A percentile compares a stretch with the other conserved stretches of the same genome.
Evolutionary conservation across 192 early-diverging fungal species (phyloP).

Genomic region (Backusella liffmaniae): DNA sequence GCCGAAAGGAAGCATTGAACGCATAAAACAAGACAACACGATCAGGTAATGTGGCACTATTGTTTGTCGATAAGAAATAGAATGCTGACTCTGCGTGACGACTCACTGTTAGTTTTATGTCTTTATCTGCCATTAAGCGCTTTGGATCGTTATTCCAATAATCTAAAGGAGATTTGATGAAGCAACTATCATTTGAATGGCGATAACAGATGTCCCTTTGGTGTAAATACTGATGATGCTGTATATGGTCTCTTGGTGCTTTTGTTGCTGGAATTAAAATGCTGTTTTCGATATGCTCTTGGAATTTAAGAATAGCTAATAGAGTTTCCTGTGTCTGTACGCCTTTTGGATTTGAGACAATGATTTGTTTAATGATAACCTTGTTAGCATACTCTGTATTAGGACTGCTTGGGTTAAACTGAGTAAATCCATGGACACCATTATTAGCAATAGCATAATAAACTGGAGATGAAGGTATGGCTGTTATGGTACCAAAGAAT

Average conservation of each 20-base stretch:
- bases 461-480: conserved; percentile 44
- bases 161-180: conserved; percentile 22
- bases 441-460: conserved; percentile 15
- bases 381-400: conserved; percentile 22
- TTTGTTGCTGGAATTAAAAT: conserved; percentile 29
- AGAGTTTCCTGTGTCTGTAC: conserved; percentile 40
- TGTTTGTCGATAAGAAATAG: background rate
- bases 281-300: conserved; percentile 37
- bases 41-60: background rate
- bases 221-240: conserved; percentile 26
- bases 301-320: conserved; percentile 41
- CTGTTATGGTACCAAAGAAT: conserved; percentile 46
- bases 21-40: conserved; percentile 46
- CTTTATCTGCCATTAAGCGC: conserved; percentile 27
- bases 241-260: background rate
- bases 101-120: background rate
- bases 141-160: conserved; percentile 23
- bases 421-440: background rate
- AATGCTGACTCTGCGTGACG: background rate
- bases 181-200: conserved; percentile 17
- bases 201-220: conserved; percentile 15
- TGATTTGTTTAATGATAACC: conserved; percentile 51
- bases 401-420: background rate
- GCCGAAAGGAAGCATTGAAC: conserved; percentile 43
- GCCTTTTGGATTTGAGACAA: conserved; percentile 37